phyloP scores from a whole-genome alignment of 495 filamentous ascomycete genomes.

The Lasiosphaeria ovina region DNA sequence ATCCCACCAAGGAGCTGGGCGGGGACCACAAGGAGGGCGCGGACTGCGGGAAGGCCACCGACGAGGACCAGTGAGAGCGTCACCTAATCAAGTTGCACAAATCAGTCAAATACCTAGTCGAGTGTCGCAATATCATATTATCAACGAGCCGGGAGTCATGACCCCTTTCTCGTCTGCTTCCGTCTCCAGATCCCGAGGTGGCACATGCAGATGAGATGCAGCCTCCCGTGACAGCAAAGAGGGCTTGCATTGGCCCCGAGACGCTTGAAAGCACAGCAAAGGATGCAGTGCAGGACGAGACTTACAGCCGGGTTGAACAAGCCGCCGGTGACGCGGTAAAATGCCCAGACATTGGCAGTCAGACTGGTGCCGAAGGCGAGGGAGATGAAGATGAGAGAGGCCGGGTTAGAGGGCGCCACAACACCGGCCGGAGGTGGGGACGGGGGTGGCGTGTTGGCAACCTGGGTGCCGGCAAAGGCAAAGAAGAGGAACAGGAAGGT shows the following conservation, averaged over 20 bases:
- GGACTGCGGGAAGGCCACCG: constrained; percentile 50
- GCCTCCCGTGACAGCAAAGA: too few species aligned
- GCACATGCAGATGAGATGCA: too few species aligned
- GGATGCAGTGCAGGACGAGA: constrained; percentile 25
- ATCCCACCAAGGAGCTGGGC: constrained; percentile 60
- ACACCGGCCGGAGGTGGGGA: constrained; percentile 24
- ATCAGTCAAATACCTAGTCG: not conserved
- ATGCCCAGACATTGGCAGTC: constrained; percentile 80
- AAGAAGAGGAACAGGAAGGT: constrained; percentile 85
- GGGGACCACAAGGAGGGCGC: constrained; percentile 50
- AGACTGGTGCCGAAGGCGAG: constrained; percentile 73
- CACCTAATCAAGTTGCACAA: constrained; percentile 23
- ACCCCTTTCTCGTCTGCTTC: not conserved
- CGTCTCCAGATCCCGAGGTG: not conserved
- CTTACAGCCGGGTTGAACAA: constrained; percentile 73
- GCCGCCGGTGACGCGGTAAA: constrained; percentile 77
- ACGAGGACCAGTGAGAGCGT: constrained; percentile 58
- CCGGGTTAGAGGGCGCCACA: constrained; percentile 32
- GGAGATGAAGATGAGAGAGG: constrained; percentile 64
- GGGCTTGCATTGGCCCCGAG: too few species aligned
- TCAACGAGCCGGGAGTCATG: not conserved
- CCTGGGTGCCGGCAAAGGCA: constrained; percentile 74
- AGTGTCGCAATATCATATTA: not conserved
- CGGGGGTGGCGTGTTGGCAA: constrained; percentile 53
- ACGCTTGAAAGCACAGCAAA: not conserved